Evolutionary conservation across 257 asterid genomes (phyloP).

Genomic region (Capsicum baccatum): DNA sequence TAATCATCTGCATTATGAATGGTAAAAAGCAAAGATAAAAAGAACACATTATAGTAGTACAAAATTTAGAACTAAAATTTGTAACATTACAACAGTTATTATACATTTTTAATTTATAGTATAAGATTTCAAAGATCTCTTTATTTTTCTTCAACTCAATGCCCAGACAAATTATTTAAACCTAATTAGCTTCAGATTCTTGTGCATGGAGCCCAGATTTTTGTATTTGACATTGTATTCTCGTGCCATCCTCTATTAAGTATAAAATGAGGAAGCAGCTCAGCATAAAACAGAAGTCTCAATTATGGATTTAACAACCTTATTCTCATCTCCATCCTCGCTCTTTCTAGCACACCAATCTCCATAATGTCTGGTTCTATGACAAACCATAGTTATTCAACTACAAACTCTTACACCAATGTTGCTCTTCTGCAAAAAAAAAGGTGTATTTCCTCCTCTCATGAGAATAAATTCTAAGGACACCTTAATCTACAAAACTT

Average conservation of each 20-base stretch:
- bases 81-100: no score
- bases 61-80: no score
- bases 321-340: background rate
- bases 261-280: background rate
- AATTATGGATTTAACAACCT: constrained; percentile 26
- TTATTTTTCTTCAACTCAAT: no score
- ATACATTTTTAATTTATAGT: no score
- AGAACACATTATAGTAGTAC: no score
- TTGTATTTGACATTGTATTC: background rate
- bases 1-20: no score
- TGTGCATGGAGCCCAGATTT: constrained; percentile 27
- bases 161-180: no score
- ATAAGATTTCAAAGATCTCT: no score
- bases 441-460: background rate
- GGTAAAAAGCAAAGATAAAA: no score
- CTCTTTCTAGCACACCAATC: constrained; percentile 19
- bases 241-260: background rate
- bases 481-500: constrained; percentile 1
- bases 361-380: background rate
- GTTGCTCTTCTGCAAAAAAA: background rate
- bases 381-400: background rate
- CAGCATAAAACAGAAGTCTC: background rate
- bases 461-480: background rate
- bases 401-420: background rate
- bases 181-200: constrained; percentile 13